Conservation (phyloP, 257 asterid species). For the Parsonsia alboflavescens region DNA sequence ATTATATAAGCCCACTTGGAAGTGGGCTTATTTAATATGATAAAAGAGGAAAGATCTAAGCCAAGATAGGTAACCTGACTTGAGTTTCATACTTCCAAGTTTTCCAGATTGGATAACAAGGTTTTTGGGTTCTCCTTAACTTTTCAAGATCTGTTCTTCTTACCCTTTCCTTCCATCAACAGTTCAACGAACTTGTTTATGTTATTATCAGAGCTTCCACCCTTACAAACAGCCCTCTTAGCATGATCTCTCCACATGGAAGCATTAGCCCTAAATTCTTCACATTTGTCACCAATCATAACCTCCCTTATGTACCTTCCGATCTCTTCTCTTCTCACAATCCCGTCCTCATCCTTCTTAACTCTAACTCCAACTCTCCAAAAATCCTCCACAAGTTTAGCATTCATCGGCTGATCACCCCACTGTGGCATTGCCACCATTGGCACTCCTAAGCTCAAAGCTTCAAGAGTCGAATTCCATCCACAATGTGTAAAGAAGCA, state of each 20-base stretch:
- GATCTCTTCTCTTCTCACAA: conserved; percentile 16
- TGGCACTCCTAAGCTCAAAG: conserved; percentile 12
- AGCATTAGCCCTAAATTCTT: conserved; percentile 3
- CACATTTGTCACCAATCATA: conserved; percentile 12
- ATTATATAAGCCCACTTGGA: no score
- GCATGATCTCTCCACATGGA: background rate
- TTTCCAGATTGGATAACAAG: background rate
- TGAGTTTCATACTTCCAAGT: no score
- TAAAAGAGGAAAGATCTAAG: no score
- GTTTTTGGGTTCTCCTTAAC: background rate
- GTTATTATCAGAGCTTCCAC: conserved; percentile 51
- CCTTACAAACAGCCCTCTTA: conserved; percentile 25
- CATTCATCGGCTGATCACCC: conserved; percentile 17
- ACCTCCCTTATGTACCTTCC: conserved; percentile 14
- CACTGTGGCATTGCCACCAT: conserved; percentile 14
- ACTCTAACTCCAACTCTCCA: conserved; percentile 15
- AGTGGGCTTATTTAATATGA: no score
- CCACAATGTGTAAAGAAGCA: conserved; percentile 17
- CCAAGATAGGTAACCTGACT: no score
- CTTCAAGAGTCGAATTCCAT: conserved; percentile 17
- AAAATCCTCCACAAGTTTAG: conserved; percentile 16
- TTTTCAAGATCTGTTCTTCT: background rate
- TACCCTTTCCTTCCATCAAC: background rate
- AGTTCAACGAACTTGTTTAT: conserved; percentile 45
- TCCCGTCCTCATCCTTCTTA: conserved; percentile 6